Percentiles rank a stretch among this genome's conserved stretches.
Conservation (phyloP, 768 basidiomycete genomes). For the Kwoniella heveanensis region DNA sequence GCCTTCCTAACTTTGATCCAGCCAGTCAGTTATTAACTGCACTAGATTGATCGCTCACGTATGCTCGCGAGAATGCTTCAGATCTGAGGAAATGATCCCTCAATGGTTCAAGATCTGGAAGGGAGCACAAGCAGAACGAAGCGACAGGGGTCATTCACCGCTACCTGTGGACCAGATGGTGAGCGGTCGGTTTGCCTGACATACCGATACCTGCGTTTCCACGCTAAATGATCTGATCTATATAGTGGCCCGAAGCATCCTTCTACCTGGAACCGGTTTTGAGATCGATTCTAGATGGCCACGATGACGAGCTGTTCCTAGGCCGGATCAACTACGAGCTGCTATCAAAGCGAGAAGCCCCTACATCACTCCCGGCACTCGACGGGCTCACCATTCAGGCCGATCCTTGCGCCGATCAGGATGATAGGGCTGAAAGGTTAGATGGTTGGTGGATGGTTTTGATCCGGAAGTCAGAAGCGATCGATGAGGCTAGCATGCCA, state of each 20-base stretch:
- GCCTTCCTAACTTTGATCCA: neutral
- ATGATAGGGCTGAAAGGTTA: constrained; percentile 12
- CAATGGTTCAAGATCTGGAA: constrained; percentile 67
- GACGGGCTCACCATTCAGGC: constrained; percentile 8
- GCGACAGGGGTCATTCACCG: neutral
- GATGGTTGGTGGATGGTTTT: constrained; percentile 20
- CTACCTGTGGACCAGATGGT: constrained; percentile 34
- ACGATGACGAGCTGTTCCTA: constrained; percentile 1
- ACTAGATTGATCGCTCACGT: neutral
- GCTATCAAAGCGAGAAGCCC: neutral
- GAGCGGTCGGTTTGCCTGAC: neutral
- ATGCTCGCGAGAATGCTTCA: too few species aligned
- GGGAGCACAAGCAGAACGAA: neutral
- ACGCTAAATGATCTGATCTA: too few species aligned
- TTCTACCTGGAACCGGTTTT: constrained; percentile 21
- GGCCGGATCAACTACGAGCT: constrained; percentile 18
- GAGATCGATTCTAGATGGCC: constrained; percentile 4
- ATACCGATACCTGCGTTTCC: too few species aligned
- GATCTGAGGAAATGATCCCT: constrained; percentile 85
- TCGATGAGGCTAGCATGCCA: too few species aligned
- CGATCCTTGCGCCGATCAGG: neutral
- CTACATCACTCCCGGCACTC: constrained; percentile 12
- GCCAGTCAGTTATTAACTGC: neutral
- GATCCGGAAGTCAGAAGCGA: neutral
- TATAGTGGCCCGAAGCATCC: constrained; percentile 25